These are phyloP conservation scores for Neurospora sublineolata DNA, from an alignment of 495 filamentous ascomycete genomes.

Conservation along the genomic window DNA sequence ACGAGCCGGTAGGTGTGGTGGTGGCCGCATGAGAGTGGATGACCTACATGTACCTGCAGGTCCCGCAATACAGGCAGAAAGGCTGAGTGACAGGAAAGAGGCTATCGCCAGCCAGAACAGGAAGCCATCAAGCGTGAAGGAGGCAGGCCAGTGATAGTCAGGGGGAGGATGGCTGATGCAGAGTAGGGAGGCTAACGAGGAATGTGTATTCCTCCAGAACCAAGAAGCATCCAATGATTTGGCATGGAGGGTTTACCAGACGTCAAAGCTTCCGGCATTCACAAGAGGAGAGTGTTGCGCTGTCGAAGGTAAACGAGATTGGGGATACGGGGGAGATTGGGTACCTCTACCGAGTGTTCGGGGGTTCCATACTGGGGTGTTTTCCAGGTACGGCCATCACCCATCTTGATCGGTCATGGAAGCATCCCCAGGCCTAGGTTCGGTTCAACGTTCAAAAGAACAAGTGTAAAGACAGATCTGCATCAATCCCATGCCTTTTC, in stretches of 20 bases:
- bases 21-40: not conserved
- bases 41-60: not conserved
- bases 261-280: not conserved
- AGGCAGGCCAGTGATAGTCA: not conserved
- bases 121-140: not conserved
- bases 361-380: not conserved
- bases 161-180: not conserved
- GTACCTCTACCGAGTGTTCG: not conserved
- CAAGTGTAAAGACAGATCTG: not conserved
- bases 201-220: not conserved
- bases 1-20: not conserved
- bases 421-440: not conserved
- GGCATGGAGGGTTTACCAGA: not conserved
- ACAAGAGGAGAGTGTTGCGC: not conserved
- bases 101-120: not conserved
- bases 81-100: not conserved
- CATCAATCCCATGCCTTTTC: not conserved
- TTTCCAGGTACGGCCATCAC: not conserved
- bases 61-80: not conserved
- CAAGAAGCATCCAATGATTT: not conserved
- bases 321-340: not conserved
- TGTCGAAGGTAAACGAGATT: not conserved
- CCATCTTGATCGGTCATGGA: not conserved
- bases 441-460: not conserved
- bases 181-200: not conserved